Evolutionary conservation across 306 rosid species (phyloP), one percentile per base, ranked within the genome.

Genomic region (Cicer chorassanicum): DNA sequence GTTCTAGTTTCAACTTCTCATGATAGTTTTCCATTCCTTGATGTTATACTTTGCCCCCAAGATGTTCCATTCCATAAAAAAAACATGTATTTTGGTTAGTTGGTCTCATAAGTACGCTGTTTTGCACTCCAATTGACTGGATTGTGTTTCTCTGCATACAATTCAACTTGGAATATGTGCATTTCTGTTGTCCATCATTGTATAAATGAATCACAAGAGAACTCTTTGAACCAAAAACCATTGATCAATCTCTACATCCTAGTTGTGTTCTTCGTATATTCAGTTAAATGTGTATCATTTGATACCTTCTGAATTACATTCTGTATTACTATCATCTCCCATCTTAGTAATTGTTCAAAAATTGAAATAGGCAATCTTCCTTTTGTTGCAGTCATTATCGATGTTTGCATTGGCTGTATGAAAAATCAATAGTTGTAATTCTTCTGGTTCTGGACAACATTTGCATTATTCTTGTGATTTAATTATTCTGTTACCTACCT

Each of bases 121-220:
- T 29, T 29, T 29, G 36, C 34, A 19, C 70, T 65, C 51, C 74
- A 15, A 39, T 63, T 72, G 41, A 42, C 61, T 43, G 45, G 43
- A 7, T 64, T 43, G 29, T 63, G 56, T 57, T 19, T 51, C 38
- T 62, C 14, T 14, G 74, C 68, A 50, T 43, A 9, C 56, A 34
- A 75, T 53, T 45, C 69, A 81, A 42, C 57, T 62, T 43, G 68
- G 40, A 69, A 43, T 38, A 34, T 41, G 9, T 73, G 55, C n/a
- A 49, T 61, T 14, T 69, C 19, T 73, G 55, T 24, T 70, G 72
- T 53, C 72, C 62, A 42, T 39, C 50, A 56, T 76, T 65, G 36
- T 63, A 53, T 55, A 75, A 43, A 24, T 48, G 38, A 61, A 68
- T 42, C 45, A 16, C 49, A 51, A 44, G 45, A 42, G 39, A 18